phyloP scores from a whole-genome alignment of 805 yeast species.

The Saccharomycopsis sp. region DNA sequence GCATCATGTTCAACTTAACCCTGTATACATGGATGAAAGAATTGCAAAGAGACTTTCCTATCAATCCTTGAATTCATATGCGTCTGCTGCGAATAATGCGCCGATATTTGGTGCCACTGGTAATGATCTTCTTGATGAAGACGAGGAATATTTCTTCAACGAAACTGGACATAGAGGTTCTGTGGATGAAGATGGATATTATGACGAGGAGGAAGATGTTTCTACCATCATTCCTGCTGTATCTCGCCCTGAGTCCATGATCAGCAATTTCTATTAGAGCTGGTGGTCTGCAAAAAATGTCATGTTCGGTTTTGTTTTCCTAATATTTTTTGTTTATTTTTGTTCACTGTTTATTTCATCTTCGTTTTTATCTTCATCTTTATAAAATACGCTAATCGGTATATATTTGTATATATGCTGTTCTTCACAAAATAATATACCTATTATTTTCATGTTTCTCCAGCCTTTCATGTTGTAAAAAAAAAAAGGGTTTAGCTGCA shows the following conservation, averaged over 20 bases:
- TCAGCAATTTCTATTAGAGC: neutral
- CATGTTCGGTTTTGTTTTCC: conserved; percentile 9
- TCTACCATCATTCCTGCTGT: conserved; percentile 15
- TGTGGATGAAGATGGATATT: conserved; percentile 4
- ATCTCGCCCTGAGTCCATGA: conserved; percentile 9
- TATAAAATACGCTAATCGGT: neutral
- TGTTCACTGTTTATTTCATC: neutral
- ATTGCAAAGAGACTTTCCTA: conserved; percentile 15
- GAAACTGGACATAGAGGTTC: neutral
- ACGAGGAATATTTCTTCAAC: conserved; percentile 7
- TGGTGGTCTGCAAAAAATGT: too few species aligned
- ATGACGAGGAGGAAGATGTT: conserved; percentile 10
- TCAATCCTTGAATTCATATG: conserved; percentile 16
- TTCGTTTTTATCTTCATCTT: neutral
- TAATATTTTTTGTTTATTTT: conserved; percentile 1
- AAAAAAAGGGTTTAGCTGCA: neutral
- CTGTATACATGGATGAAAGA: conserved; percentile 13
- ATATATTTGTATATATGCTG: neutral
- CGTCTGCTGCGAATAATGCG: neutral
- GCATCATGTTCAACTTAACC: conserved; percentile 15
- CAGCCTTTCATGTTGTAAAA: too few species aligned
- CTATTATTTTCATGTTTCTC: neutral
- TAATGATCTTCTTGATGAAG: conserved; percentile 1
- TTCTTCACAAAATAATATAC: neutral
- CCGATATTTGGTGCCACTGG: conserved; percentile 1